Base-by-base conservation (phyloP, 2,329 filamentous ascomycete species). In the Calcarisporium arbuscula region DNA sequence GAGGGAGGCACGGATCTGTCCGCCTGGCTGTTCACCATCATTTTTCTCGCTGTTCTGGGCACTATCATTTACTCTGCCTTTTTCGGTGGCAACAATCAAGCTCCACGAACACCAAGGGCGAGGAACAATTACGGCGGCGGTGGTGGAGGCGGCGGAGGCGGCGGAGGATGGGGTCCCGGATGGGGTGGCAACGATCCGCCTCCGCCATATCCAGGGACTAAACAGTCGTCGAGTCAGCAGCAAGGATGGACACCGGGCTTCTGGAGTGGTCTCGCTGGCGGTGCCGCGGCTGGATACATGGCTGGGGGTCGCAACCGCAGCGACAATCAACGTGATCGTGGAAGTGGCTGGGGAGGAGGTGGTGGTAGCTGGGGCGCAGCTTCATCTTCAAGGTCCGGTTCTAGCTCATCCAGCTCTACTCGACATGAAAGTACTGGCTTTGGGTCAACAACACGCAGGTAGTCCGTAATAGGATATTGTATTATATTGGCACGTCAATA, bases 341-440 rank as follows among this genome's bases (percentile, higher is more conserved):
- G 36, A 43, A 46, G 41, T 31, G 26, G 52, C 37, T 46, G 51
- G 41, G 46, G 45, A 19, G 41, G 47, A 17, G 64, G 59, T 40
- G 56, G 58, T 5, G 55, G 58, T 25, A 54, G 41, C 28, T 45
- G 47, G 40, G 45, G 35, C 7, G 37, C 40, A n/a, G 22, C 34
- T 43, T 56, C 53, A 40, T 56, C 57, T 19, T 56, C 55, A 3
- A 56, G 58, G 4, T 64, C 64, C 1, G 52, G 56, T 12, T 60
- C 59, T 3, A 49, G 48, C 19, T 58, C 61, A 21, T 26, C 30
- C 14, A 36, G 36, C 27, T 70, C 67, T 8, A 63, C 68, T 11
- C 70, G 74, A 34, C 70, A 82, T 47, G 73, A 82, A 47, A 84
- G 79, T 47, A 86, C 82, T 1, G 82, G 82, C 0, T 87, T 85